Percentiles rank a stretch among this genome's conserved stretches.
phyloP scores from a whole-genome alignment of 805 yeast genomes.

The Nakazawaea populi region DNA sequence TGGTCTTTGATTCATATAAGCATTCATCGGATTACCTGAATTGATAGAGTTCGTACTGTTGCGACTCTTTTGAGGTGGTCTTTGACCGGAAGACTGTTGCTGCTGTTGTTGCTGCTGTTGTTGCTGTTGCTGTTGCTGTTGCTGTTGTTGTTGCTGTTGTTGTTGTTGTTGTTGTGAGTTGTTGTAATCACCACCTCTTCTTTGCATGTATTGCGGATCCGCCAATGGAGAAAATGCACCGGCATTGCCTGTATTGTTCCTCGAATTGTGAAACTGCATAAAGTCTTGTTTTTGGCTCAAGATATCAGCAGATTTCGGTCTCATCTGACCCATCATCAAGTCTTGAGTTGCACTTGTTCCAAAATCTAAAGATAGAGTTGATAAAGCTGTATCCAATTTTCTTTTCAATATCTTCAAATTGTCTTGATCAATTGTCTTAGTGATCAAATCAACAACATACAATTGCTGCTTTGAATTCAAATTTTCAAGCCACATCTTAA shows the following conservation, averaged over 20 bases:
- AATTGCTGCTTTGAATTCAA: slow-evolving; percentile 10
- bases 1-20: slow-evolving; percentile 9
- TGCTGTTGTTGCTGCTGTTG: slow-evolving; percentile 6
- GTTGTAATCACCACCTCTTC: too few species aligned
- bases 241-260: not conserved
- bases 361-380: not conserved
- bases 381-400: slow-evolving; percentile 3
- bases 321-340: slow-evolving; percentile 5
- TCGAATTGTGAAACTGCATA: too few species aligned
- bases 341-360: too few species aligned
- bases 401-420: slow-evolving; percentile 8
- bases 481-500: slow-evolving; percentile 10
- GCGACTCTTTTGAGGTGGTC: slow-evolving; percentile 8
- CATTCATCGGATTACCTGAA: slow-evolving; percentile 5
- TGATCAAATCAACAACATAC: slow-evolving; percentile 10
- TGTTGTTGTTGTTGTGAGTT: slow-evolving; percentile 1
- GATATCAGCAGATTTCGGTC: slow-evolving; percentile 37
- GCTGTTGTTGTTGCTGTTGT: slow-evolving; percentile 8
- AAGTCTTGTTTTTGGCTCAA: not conserved
- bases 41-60: not conserved
- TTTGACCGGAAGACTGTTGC: slow-evolving; percentile 10
- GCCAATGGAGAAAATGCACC: not conserved
- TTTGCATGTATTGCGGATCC: not conserved
- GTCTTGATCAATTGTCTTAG: slow-evolving; percentile 9
- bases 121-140: slow-evolving; percentile 8